These are phyloP conservation scores for Spergularia azorica DNA, from an alignment of 179 eudicot genomes.

Conservation along the genomic window DNA sequence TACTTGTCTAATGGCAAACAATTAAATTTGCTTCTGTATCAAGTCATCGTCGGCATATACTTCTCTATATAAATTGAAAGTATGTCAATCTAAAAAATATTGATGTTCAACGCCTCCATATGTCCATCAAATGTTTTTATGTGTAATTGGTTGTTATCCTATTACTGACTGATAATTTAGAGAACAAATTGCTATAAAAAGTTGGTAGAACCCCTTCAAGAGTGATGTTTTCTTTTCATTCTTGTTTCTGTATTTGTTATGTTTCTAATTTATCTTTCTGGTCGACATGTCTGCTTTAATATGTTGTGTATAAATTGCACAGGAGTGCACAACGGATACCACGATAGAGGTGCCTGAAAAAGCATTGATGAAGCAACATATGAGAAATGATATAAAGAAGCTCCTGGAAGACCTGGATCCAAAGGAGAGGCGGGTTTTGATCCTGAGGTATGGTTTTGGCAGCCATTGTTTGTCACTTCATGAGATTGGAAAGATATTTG, in stretches of 20 bases:
- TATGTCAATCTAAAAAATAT: background rate
- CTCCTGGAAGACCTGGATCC: conserved; percentile 55
- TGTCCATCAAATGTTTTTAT: background rate
- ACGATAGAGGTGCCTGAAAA: conserved; percentile 57
- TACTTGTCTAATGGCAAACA: background rate
- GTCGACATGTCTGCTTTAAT: background rate
- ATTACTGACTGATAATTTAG: background rate
- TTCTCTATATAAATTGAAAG: background rate
- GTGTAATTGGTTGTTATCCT: too few species aligned
- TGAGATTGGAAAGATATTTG: conserved; percentile 65
- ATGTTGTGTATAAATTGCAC: conserved; percentile 19
- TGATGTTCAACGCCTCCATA: background rate
- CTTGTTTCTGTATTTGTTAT: background rate
- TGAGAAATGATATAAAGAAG: conserved; percentile 47
- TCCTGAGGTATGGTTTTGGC: conserved; percentile 62
- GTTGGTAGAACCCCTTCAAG: background rate
- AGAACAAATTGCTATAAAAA: background rate
- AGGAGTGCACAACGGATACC: conserved; percentile 69
- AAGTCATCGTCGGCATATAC: too few species aligned
- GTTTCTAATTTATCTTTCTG: background rate
- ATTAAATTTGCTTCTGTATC: too few species aligned
- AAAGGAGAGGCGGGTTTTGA: conserved; percentile 58
- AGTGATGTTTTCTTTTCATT: background rate
- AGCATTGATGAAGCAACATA: conserved; percentile 50
- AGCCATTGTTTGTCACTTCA: conserved; percentile 64